These are phyloP conservation scores for Fraxinus floribunda DNA, from an alignment of 305 asterid species.

Conservation along the genomic window DNA sequence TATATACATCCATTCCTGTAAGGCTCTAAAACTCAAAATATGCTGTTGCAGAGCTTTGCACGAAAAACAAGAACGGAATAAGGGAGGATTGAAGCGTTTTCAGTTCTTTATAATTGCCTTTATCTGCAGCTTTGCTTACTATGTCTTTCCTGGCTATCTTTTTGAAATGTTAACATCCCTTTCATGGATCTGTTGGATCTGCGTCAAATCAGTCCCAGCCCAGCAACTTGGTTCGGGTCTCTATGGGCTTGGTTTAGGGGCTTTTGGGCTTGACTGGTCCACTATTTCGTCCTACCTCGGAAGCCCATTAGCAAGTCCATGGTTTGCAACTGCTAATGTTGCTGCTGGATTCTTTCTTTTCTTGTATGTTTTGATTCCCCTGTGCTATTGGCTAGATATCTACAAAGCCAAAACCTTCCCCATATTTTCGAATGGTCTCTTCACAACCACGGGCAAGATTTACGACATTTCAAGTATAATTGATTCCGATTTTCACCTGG, in stretches of 20 bases:
- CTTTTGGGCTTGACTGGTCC: constrained; percentile 89
- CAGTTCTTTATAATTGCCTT: constrained; percentile 78
- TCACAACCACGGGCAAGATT: constrained; percentile 51
- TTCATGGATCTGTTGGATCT: constrained; percentile 89
- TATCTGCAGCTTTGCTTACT: constrained; percentile 80
- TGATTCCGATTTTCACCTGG: constrained; percentile 69
- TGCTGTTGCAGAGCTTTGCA: constrained; percentile 62
- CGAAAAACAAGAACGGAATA: constrained; percentile 64
- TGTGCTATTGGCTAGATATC: constrained; percentile 67
- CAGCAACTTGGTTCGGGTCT: constrained; percentile 89
- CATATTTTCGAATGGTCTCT: constrained; percentile 60
- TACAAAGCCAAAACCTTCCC: constrained; percentile 76
- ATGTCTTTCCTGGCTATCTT: constrained; percentile 80
- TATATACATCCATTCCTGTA: background rate
- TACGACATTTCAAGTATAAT: constrained; percentile 69
- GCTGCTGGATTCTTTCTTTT: constrained; percentile 67
- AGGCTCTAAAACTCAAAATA: background rate
- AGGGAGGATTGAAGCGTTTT: constrained; percentile 63
- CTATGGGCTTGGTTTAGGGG: constrained; percentile 69
- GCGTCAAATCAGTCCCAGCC: constrained; percentile 57
- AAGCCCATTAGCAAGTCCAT: constrained; percentile 89
- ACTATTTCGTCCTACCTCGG: constrained; percentile 76
- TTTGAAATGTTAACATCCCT: constrained; percentile 72
- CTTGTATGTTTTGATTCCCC: constrained; percentile 73
- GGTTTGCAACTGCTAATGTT: constrained; percentile 91